Base-by-base conservation (phyloP, 495 filamentous ascomycete species). In the Tetracladium setigerum region DNA sequence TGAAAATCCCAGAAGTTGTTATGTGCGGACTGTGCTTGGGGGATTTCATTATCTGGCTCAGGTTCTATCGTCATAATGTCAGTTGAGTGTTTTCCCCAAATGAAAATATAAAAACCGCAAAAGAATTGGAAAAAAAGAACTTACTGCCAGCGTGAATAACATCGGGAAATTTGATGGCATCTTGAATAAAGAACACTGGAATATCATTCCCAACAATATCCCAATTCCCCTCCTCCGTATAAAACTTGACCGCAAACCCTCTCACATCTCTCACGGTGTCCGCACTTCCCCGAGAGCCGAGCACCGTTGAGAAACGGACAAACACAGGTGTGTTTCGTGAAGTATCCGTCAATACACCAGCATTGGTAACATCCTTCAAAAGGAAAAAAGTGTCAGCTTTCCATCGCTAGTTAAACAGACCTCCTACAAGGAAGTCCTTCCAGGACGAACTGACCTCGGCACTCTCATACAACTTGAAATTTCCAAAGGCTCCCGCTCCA, bases 201-300 rank as follows among this genome's bases (percentile, higher is more conserved):
- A 83, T 79, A 50, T 83, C 69, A 59, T 83, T 83, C 42, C 78
- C 78, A 30, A 84, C 79, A 38, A 82, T 72, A 55, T 78, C 76
- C 71, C 71, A 77, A 47, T 78, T 78, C 18, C 77, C 77, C 41
- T 79, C 76, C 14, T 78, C 60, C 0, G 76, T 79, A 53, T 87
- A 88, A 53, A 88, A 79, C 55, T 91, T 91, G 53, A 87, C 62
- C 0, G 86, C 85, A 55, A 90, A 92, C 4, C 87, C 87, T 49
- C 85, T 82, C 13, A 89, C 83, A 67, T 92, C 86, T 13, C 86
- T 77, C 7, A 87, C 85, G 0, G 84, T 90, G 52, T 92, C 87
- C 13, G 85, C 83, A 44, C 81, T 85, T 4, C 87, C 87, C 22
- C 80, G 76, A 53, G 76, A 82, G 1, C 87, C 87, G 19, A 87